Base-by-base conservation (phyloP, 495 filamentous ascomycete species). In the Penicillium crystallinum region DNA sequence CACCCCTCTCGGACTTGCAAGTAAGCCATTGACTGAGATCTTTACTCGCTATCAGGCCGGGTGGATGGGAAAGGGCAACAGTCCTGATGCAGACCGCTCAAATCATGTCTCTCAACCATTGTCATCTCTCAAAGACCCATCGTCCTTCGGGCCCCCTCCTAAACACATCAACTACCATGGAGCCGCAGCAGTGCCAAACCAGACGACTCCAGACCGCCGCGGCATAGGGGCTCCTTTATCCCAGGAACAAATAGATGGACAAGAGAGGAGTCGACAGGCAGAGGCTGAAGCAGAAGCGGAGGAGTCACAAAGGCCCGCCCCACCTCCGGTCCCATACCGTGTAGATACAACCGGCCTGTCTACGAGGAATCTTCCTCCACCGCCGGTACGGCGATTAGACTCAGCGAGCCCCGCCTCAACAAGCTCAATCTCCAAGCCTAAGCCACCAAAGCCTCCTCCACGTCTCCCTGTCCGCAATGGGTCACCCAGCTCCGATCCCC, bases 141-240 rank as follows among this genome's bases (percentile, higher is more conserved):
- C 81, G 0, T 78, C 84, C 11, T 97, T 98, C 66, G 90, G 81
- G 3, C 89, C 92, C 30, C 92, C 92, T 18, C 92, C 92, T 4
- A 95, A 86, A 55, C 78, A 81, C 54, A 65, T 77, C 59, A 78
- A 77, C 36, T 81, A 77, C 54, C 72, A 83, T 61, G 75, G 79
- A 14, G 69, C 68, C 2, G 68, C 69, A 5, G 75, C 79, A 9
- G 58, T 74, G 5, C 69, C 77, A 19, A 76, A 77, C 46, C 63
- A 73, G 47, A 69, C 64, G 4, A 79, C 76, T 2, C 77, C 78
- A 2, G 73, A 79, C 59, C 65, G 62, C 35, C 60, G 69, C 37
- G 76, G 77, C 14, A 46, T 77, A 10, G 80, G 79, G 9, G 76
- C 76, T 31, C 75, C 79, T 2, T 40, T 80, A 15, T 63, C 69